phyloP scores from a whole-genome alignment of 1,284 basidiomycete genomes.

The Flammula alnicola region DNA sequence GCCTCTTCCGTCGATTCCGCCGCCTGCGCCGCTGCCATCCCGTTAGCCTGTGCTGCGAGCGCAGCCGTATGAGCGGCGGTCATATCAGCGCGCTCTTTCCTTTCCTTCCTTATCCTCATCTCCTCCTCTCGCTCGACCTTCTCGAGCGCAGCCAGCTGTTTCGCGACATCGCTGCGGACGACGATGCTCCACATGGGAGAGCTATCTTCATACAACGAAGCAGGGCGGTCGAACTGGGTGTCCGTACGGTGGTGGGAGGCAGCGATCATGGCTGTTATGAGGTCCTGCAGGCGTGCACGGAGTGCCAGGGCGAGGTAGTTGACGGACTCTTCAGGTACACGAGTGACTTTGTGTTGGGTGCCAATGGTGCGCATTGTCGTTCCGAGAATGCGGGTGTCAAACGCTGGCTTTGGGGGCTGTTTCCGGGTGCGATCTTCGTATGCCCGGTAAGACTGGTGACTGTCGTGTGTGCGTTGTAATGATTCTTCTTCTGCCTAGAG shows the following conservation, averaged over 20 bases:
- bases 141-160: slow-evolving; percentile 76
- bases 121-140: slow-evolving; percentile 83
- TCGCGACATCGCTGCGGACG: slow-evolving; percentile 74
- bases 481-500: slow-evolving; percentile 81
- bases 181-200: slow-evolving; percentile 81
- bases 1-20: slow-evolving; percentile 41
- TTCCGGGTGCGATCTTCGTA: slow-evolving; percentile 78
- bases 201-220: slow-evolving; percentile 64
- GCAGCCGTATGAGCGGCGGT: slow-evolving; percentile 67
- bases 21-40: slow-evolving; percentile 26
- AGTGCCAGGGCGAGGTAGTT: slow-evolving; percentile 82
- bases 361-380: slow-evolving; percentile 67
- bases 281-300: slow-evolving; percentile 72
- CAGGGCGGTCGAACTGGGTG: slow-evolving; percentile 70
- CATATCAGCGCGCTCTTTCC: slow-evolving; percentile 75
- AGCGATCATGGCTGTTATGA: slow-evolving; percentile 71
- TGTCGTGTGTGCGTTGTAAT: slow-evolving; percentile 67
- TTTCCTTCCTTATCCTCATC: slow-evolving; percentile 67
- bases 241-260: slow-evolving; percentile 76
- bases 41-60: slow-evolving; percentile 59
- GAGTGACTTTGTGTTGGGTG: slow-evolving; percentile 64
- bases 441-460: slow-evolving; percentile 54
- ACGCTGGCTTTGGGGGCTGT: slow-evolving; percentile 65
- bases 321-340: slow-evolving; percentile 71
- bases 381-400: slow-evolving; percentile 65